Evolutionary conservation across 2,329 filamentous ascomycete genomes (phyloP), one percentile per base, ranked within the genome.

Genomic region (Stagonosporopsis vannaccii): DNA sequence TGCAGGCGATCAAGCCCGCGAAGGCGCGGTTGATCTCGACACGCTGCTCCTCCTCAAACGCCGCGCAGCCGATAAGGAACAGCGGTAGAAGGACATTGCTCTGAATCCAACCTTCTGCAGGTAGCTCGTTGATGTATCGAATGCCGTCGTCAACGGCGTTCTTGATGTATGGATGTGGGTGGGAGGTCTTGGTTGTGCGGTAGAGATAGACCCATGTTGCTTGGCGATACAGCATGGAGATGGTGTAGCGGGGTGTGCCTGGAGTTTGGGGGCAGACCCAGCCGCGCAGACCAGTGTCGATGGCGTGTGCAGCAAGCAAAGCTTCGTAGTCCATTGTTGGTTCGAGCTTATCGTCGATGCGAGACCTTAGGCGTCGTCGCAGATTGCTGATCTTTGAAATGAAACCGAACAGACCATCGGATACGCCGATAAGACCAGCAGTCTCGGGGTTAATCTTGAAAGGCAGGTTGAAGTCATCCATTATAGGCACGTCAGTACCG

Each of bases 321-420:
- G 87, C 88, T 22, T 84, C 82, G 69, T 92, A 92, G 73, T 92
- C 88, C 37, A 93, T 87, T 0, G 85, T 81, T 0, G 90, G 90
- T 47, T 91, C 87, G 2, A 85, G 77, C 3, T 85, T 79, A 50
- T 83, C 61, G 37, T 81, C 77, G 64, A 92, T 87, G 47, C 91
- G 87, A 28, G 81, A 79, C 6, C 92, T 85, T 59, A 96, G 90
- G 2, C 82, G 82, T 73, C 93, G 89, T 37, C 92, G 85, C 33
- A 97, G 84, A 12, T 85, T 84, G 1, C 90, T 92, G 58, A 96
- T 94, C 67, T 90, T 86, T 7, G 89, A 88, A 26, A 97, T 87
- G 69, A 90, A 88, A 30, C 85, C 83, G 70, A 96, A 92, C 2
- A 97, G 80, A 1, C 91, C 91, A 67, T 97, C 92, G 36, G 90